Evolutionary conservation across 1,284 basidiomycete species (phyloP).

Genomic region (Trametes hirsuta): DNA sequence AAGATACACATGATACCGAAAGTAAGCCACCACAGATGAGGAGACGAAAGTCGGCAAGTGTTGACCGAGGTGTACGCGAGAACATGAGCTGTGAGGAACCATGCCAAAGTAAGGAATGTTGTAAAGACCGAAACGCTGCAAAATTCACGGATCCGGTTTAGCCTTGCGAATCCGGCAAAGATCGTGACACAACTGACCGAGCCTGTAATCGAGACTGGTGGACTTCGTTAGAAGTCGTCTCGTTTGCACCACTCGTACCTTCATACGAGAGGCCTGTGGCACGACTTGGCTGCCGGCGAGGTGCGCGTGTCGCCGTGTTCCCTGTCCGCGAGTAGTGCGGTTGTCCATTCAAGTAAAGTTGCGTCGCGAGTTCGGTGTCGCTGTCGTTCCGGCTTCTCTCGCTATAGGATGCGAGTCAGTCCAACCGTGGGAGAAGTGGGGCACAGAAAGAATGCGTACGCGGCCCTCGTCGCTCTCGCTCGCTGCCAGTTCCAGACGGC

Average conservation of each 20-base stretch:
- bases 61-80: conserved; percentile 73
- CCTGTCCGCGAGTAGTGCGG: conserved; percentile 7
- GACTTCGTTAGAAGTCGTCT: conserved; percentile 2
- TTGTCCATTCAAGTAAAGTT: conserved; percentile 13
- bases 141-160: neutral
- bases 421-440: no score
- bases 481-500: conserved; percentile 64
- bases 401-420: neutral
- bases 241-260: conserved; percentile 5
- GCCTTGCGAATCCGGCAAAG: neutral
- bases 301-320: neutral
- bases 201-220: conserved; percentile 24
- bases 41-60: conserved; percentile 69
- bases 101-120: conserved; percentile 70
- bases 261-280: conserved; percentile 16
- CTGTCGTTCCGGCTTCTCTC: neutral
- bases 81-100: conserved; percentile 80
- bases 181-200: conserved; percentile 41
- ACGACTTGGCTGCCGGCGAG: neutral
- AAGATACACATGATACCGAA: conserved; percentile 80
- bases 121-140: conserved; percentile 62
- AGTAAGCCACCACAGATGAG: conserved; percentile 82
- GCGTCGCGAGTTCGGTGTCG: conserved; percentile 18
- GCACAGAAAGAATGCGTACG: conserved; percentile 34
- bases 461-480: conserved; percentile 42